Percentiles rank a stretch among this genome's conserved stretches.
These are phyloP conservation scores for Aspergillus ustus DNA, from an alignment of 2,329 filamentous ascomycete genomes.

Conservation along the genomic window DNA sequence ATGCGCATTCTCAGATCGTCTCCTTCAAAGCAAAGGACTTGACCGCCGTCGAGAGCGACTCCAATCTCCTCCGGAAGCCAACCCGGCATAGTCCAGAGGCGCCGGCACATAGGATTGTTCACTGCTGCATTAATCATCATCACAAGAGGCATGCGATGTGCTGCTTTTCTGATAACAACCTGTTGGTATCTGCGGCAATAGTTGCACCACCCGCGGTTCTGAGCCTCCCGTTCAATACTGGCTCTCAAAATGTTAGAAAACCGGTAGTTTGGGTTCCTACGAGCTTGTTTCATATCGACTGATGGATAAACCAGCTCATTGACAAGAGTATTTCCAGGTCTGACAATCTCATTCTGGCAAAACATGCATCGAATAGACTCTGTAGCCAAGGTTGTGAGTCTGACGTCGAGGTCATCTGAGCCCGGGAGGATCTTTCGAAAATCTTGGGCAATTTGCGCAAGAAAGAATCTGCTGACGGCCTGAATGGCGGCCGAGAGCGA, in stretches of 20 bases:
- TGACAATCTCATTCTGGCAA: slow-evolving; percentile 83
- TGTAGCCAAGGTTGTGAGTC: slow-evolving; percentile 51
- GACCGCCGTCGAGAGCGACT: slow-evolving; percentile 85
- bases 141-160: slow-evolving; percentile 81
- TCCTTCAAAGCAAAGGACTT: slow-evolving; percentile 93
- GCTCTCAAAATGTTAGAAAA: slow-evolving; percentile 94
- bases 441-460: slow-evolving; percentile 80
- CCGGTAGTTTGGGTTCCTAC: slow-evolving; percentile 55
- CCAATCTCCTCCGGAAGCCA: slow-evolving; percentile 96
- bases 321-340: slow-evolving; percentile 77
- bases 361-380: slow-evolving; percentile 77
- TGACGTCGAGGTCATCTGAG: slow-evolving; percentile 71
- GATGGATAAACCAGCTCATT: slow-evolving; percentile 84
- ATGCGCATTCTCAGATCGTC: slow-evolving; percentile 82
- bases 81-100: slow-evolving; percentile 81
- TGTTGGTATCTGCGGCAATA: slow-evolving; percentile 90
- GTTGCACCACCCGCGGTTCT: slow-evolving; percentile 90
- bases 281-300: slow-evolving; percentile 55
- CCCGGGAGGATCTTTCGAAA: slow-evolving; percentile 69
- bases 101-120: slow-evolving; percentile 70
- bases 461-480: slow-evolving; percentile 79
- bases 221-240: slow-evolving; percentile 87
- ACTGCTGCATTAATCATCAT: slow-evolving; percentile 83
- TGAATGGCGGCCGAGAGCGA: slow-evolving; percentile 83
- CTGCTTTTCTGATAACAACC: slow-evolving; percentile 80